These are phyloP conservation scores for Mallotus repandus DNA, from an alignment of 441 rosid genomes.

Conservation along the genomic window DNA sequence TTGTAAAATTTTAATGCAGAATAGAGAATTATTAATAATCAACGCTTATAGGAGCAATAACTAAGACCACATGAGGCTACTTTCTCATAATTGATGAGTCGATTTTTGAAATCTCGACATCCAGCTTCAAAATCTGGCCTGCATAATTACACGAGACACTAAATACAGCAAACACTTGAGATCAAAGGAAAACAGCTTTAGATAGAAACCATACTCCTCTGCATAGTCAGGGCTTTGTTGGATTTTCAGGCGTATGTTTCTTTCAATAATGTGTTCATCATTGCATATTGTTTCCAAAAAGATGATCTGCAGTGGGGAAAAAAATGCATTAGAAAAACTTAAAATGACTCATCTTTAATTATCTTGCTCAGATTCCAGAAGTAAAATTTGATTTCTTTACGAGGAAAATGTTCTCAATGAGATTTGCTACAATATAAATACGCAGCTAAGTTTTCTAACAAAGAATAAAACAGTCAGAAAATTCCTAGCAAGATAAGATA, in stretches of 20 bases:
- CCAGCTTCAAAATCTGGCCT: slow-evolving; percentile 98
- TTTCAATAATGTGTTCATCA: slow-evolving; percentile 88
- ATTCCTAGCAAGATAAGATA: neutral
- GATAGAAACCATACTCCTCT: slow-evolving; percentile 70
- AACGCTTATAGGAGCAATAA: slow-evolving; percentile 23
- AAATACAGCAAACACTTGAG: slow-evolving; percentile 26
- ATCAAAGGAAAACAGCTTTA: slow-evolving; percentile 25
- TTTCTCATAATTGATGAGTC: slow-evolving; percentile 87
- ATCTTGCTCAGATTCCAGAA: neutral
- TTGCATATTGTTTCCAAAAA: slow-evolving; percentile 98
- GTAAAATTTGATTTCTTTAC: neutral
- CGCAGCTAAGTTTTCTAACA: neutral
- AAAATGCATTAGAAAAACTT: slow-evolving; percentile 20
- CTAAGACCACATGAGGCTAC: slow-evolving; percentile 36
- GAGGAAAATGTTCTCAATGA: neutral
- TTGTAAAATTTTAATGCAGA: slow-evolving; percentile 14
- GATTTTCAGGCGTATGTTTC: slow-evolving; percentile 97
- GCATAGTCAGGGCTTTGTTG: slow-evolving; percentile 99
- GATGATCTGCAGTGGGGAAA: slow-evolving; percentile 61
- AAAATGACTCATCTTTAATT: neutral
- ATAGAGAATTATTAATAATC: slow-evolving; percentile 17
- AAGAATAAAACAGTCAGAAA: neutral
- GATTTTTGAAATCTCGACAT: slow-evolving; percentile 75
- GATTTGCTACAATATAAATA: neutral
- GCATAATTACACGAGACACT: slow-evolving; percentile 35